These are phyloP conservation scores for Aplosporella prunicola DNA, from an alignment of 2,329 filamentous ascomycete species.

Conservation along the genomic window DNA sequence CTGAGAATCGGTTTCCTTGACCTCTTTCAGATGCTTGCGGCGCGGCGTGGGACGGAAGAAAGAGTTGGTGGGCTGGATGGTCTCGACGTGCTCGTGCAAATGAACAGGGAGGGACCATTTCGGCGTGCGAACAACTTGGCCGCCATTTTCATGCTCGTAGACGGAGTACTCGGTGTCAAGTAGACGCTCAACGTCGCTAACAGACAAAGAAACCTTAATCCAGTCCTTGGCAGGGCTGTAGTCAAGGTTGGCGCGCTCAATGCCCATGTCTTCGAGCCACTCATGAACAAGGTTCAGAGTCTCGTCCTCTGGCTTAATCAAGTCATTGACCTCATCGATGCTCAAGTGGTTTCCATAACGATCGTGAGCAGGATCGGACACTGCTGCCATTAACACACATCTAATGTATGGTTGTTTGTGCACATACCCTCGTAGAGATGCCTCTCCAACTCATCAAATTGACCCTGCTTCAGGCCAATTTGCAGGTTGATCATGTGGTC, in stretches of 20 bases:
- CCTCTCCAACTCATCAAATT: constrained; percentile 46
- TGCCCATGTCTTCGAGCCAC: constrained; percentile 47
- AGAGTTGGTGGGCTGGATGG: constrained; percentile 52
- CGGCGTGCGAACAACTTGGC: constrained; percentile 42
- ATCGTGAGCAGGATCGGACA: constrained; percentile 44
- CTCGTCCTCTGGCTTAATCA: constrained; percentile 45
- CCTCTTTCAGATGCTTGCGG: constrained; percentile 16
- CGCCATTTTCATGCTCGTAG: constrained; percentile 47
- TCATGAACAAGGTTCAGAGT: constrained; percentile 44
- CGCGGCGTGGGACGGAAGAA: constrained; percentile 37
- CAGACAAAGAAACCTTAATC: constrained; percentile 45
- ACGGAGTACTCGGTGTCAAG: constrained; percentile 41
- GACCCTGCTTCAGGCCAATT: constrained; percentile 50
- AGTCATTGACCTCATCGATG: constrained; percentile 42
- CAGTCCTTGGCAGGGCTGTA: constrained; percentile 50
- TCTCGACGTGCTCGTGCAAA: constrained; percentile 49
- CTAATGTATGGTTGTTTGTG: too few relatives aligned
- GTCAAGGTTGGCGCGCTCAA: constrained; percentile 27
- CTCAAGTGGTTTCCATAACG: constrained; percentile 49
- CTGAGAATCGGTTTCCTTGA: background rate
- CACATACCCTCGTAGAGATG: constrained; percentile 43
- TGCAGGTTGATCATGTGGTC: constrained; percentile 44
- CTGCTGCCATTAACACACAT: constrained; percentile 17
- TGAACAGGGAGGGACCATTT: constrained; percentile 50
- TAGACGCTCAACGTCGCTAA: constrained; percentile 43